Evolutionary conservation across 495 filamentous ascomycete species (phyloP).

Genomic region (Aspergillus haitiensis): DNA sequence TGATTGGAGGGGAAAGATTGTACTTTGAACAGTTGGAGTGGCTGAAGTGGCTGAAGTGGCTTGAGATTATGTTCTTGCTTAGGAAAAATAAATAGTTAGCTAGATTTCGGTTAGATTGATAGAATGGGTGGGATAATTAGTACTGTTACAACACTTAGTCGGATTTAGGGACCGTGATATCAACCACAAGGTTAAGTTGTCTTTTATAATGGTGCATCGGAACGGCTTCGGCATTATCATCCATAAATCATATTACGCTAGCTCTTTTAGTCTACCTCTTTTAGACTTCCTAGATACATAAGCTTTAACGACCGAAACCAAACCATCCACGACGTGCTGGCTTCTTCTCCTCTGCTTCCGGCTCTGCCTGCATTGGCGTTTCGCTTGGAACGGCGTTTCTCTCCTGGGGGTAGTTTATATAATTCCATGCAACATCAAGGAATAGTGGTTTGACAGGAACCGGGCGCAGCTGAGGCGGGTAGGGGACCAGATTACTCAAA

Average conservation of each 20-base stretch:
- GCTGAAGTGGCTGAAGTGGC: too few relatives aligned
- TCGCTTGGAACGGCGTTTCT: constrained; percentile 17
- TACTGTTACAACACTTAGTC: too few relatives aligned
- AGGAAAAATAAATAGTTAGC: too few relatives aligned
- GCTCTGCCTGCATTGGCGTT: constrained; percentile 30
- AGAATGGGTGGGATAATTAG: too few relatives aligned
- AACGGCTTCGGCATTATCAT: too few relatives aligned
- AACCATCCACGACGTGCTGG: constrained; percentile 82
- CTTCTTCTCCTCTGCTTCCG: constrained; percentile 51
- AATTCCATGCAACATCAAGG: constrained; percentile 97
- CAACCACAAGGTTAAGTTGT: too few relatives aligned
- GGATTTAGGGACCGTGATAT: too few relatives aligned
- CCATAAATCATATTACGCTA: constrained; percentile 1
- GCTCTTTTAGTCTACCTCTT: background rate
- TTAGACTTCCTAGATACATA: background rate
- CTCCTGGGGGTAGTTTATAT: constrained; percentile 84
- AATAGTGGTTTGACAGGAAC: constrained; percentile 95
- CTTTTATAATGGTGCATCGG: too few relatives aligned
- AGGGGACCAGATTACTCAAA: constrained; percentile 76
- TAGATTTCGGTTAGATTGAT: too few relatives aligned
- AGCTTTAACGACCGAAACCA: constrained; percentile 72
- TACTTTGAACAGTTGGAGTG: too few relatives aligned
- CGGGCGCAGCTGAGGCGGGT: constrained; percentile 77
- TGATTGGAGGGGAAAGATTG: too few relatives aligned
- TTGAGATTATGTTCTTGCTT: too few relatives aligned